These are phyloP conservation scores for Juncus inflexus DNA, from an alignment of 176 grass and related monocot genomes.

Conservation along the genomic window DNA sequence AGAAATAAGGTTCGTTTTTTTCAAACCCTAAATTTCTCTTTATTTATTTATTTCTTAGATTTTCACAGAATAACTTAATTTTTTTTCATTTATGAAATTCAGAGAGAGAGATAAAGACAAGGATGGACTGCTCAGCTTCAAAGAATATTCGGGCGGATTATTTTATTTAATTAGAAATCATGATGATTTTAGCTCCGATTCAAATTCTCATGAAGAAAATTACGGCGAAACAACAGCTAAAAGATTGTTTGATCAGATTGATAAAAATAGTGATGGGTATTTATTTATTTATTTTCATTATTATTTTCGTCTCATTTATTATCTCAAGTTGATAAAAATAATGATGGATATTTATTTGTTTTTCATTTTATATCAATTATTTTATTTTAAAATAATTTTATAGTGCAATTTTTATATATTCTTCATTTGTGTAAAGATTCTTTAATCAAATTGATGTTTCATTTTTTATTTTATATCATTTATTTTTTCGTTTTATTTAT, in stretches of 20 bases:
- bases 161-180: conserved; percentile 74
- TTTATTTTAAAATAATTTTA: conserved; percentile 17
- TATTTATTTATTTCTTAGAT: conserved; percentile 19
- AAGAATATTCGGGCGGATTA: conserved; percentile 78
- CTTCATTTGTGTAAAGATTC: no score
- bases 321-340: no score
- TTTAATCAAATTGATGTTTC: no score
- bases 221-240: conserved; percentile 65
- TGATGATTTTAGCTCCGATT: conserved; percentile 49
- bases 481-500: conserved; percentile 13
- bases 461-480: neutral
- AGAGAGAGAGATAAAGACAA: conserved; percentile 95
- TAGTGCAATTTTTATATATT: no score
- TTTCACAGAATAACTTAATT: conserved; percentile 4
- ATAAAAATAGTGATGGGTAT: conserved; percentile 90
- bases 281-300: conserved; percentile 10
- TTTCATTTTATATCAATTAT: no score
- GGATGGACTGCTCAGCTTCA: conserved; percentile 77
- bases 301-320: no score
- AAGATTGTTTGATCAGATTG: conserved; percentile 79
- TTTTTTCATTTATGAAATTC: conserved; percentile 4
- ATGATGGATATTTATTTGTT: no score
- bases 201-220: conserved; percentile 47
- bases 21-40: neutral
- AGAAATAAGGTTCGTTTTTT: conserved; percentile 69